Base-by-base conservation (phyloP, 208 protist genomes). In the Tritrichomonas foetus region DNA sequence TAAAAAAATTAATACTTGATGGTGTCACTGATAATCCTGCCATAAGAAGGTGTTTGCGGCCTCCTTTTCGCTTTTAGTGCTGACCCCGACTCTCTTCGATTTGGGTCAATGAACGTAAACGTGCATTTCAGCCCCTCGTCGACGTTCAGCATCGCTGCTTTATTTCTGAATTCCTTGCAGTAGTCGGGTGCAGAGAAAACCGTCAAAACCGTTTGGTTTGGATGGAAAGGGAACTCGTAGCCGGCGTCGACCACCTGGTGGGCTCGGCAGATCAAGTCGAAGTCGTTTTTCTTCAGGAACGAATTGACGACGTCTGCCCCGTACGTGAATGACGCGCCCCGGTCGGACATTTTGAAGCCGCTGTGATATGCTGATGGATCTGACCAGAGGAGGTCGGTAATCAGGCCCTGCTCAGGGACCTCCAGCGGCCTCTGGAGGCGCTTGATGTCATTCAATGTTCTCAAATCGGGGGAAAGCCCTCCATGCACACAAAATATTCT, bases 401-500 rank as follows among this genome's bases (percentile, higher is more conserved):
- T 97, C 55, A 99, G 96, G 3, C 98, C 97, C 8, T 44, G 0
- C 41, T 93, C 82, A 47, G 82, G 82, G n/a, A 93, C 30, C 94
- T 99, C 98, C 69, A 98, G 99, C n/a, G 99, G 99, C 20, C 99
- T 96, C 41, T 96, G 94, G 93, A 99, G 98, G 94, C 97, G 97
- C 89, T 97, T 96, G 93, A 99, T 98, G 94, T 99, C 97, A 0
- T 98, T 97, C 96, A 99, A 97, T 61, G 96, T 96, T 78, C 98
- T 96, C n/a, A 99, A 96, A 95, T 99, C 97, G 30, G 98, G 98
- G 1, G 96, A 98, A 22, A 99, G 97, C 75, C 98, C 98, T 84
- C 98, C 98, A 94, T 99, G 98, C 5, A 98, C 99, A 96, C 98
- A 99, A 94, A 99, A 99, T 94, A 99, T 99, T 94, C 99, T 99